Evolutionary conservation across 139 green algal species (phyloP).

Genomic region (Chlorella sp.): DNA sequence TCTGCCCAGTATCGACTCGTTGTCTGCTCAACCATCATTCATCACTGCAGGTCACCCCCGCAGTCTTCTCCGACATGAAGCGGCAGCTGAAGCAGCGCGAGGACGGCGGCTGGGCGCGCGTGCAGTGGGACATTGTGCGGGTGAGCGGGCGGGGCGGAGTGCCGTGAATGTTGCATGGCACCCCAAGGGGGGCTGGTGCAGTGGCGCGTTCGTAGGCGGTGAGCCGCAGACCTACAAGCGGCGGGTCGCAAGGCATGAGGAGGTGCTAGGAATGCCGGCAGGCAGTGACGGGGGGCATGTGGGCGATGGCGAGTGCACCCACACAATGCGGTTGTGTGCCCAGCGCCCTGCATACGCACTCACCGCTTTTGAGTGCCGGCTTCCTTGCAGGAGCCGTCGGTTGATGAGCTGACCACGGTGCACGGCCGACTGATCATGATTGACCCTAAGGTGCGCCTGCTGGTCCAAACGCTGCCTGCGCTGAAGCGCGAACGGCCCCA

Average conservation of each 20-base stretch:
- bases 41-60: conserved; percentile 34
- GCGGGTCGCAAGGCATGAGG: not conserved
- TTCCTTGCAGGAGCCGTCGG: not conserved
- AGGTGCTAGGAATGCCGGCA: no score
- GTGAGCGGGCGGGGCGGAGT: not conserved
- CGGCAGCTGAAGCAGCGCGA: conserved; percentile 57
- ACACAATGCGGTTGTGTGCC: not conserved
- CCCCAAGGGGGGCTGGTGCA: not conserved
- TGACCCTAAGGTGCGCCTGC: conserved; percentile 52
- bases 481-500: no score
- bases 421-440: conserved; percentile 57
- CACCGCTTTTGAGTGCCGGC: not conserved
- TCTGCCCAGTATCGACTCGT: no score
- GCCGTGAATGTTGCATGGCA: not conserved
- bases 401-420: conserved; percentile 28
- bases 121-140: conserved; percentile 51
- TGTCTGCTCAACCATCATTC: no score
- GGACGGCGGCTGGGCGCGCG: conserved; percentile 53
- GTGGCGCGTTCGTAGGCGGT: no score
- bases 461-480: no score
- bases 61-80: conserved; percentile 58
- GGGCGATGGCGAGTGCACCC: no score
- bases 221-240: not conserved
- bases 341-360: no score
- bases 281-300: no score